Evolutionary conservation across 2,329 filamentous ascomycete genomes (phyloP).

Genomic region (Beauveria asiatica): DNA sequence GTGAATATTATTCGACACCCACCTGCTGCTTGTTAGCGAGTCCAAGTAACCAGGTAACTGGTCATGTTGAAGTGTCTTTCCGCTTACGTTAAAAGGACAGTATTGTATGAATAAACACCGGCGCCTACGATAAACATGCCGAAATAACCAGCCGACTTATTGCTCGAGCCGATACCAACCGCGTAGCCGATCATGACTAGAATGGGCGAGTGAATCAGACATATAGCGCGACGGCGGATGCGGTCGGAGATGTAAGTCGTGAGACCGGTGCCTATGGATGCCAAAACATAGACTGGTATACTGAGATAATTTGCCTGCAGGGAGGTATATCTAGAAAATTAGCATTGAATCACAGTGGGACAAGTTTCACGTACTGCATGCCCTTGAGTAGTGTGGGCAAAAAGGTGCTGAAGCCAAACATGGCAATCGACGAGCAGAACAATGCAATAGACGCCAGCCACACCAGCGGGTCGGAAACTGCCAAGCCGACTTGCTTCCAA

Average conservation of each 20-base stretch:
- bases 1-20: constrained; percentile 25
- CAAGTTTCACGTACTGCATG: constrained; percentile 19
- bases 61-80: constrained; percentile 14
- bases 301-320: constrained; percentile 25
- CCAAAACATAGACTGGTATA: constrained; percentile 26
- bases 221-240: constrained; percentile 21
- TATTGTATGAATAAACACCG: constrained; percentile 14
- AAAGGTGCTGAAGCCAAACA: constrained; percentile 28
- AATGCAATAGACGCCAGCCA: constrained; percentile 23
- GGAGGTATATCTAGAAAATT: constrained; percentile 15
- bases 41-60: constrained; percentile 16
- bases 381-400: constrained; percentile 27
- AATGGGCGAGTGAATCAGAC: constrained; percentile 20
- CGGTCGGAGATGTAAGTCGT: constrained; percentile 24
- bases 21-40: constrained; percentile 15
- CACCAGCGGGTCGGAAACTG: constrained; percentile 21
- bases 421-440: constrained; percentile 23
- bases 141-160: constrained; percentile 22
- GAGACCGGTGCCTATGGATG: constrained; percentile 18
- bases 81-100: constrained; percentile 14
- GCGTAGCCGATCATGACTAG: constrained; percentile 25
- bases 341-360: neutral
- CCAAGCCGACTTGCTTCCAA: constrained; percentile 17
- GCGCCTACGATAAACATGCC: constrained; percentile 23
- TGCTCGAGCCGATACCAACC: constrained; percentile 22